Base-by-base conservation (phyloP, 2,329 filamentous ascomycete genomes). In the Pseudogymnoascus sp. region DNA sequence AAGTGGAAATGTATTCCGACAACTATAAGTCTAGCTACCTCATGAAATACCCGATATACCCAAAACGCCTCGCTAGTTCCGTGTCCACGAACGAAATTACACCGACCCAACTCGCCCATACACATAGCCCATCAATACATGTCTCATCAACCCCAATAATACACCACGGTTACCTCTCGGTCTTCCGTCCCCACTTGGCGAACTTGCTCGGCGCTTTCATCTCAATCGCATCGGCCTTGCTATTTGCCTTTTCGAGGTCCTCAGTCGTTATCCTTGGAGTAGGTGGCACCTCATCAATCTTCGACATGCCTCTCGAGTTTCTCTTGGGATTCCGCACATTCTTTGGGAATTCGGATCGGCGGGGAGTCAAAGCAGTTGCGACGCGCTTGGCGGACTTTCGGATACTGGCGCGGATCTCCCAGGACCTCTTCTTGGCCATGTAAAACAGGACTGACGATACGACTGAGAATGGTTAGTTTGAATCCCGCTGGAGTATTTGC, bases 351-450 rank as follows among this genome's bases (percentile, higher is more conserved):
- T 86, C 83, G 61, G 78, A 74, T 61, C 84, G 78, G 57, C 84
- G 76, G 5, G 85, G 85, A n/a, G 85, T 87, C 61, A 87, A 77
- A 4, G 80, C 85, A 3, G 79, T 81, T 43, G 81, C 82, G 28
- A 87, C 83, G 69, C 78, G 84, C 64, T 79, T 80, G 33, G 85
- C 84, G 1, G 89, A 92, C 65, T 83, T 84, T 61, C 86, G 82
- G 62, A 95, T 79, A 30, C 81, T 88, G 70, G 89, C 84, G 62
- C 86, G 84, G 66, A 94, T 78, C 66, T 86, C 88, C 90, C 90
- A 94, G 73, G 92, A 89, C 54, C 86, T 84, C 76, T 90, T 92
- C 79, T 94, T 94, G 61, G 90, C 88, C 37, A 93, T 72, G 73
- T 87, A 90, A 76, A 89, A 95, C 28, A 94, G 82, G 64, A 86